A percentile compares a stretch with the other conserved stretches of the same genome.
Evolutionary conservation across 2,329 filamentous ascomycete genomes (phyloP).

Genomic region (Botryotinia globosa): DNA sequence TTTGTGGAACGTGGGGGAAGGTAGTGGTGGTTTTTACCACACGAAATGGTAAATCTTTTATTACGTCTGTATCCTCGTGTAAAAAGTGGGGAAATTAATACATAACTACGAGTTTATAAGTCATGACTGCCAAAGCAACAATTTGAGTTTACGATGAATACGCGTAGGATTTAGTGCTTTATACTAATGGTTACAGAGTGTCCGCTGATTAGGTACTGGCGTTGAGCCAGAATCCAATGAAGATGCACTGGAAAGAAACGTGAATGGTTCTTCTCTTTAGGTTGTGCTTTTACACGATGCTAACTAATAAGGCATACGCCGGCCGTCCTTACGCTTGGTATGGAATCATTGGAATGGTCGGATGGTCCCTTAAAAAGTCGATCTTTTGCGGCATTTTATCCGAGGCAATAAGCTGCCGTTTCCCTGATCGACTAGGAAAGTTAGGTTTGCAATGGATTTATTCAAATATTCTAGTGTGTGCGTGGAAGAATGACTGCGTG

Average conservation of each 20-base stretch:
- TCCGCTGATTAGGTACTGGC: background rate
- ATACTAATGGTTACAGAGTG: background rate
- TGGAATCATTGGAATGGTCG: background rate
- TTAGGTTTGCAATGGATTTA: background rate
- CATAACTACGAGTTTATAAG: background rate
- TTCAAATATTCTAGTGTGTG: slow-evolving; percentile 3
- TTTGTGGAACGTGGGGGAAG: slow-evolving; percentile 13
- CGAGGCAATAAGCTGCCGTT: slow-evolving; percentile 3
- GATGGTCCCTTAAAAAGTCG: background rate
- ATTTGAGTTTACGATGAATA: background rate
- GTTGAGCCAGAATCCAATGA: slow-evolving; percentile 6
- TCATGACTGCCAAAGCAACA: background rate
- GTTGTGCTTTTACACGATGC: background rate
- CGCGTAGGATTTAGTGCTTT: background rate
- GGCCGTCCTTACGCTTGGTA: background rate
- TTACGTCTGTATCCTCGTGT: background rate
- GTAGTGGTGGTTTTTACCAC: slow-evolving; percentile 12
- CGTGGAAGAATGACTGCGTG: background rate
- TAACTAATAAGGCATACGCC: background rate
- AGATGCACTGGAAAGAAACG: background rate
- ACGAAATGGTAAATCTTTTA: slow-evolving; percentile 13
- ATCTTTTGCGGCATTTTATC: background rate
- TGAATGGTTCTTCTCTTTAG: background rate
- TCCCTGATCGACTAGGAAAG: background rate
- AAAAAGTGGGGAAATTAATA: background rate